Base-by-base conservation (phyloP, 306 rosid species). In the Argentina anserina region DNA sequence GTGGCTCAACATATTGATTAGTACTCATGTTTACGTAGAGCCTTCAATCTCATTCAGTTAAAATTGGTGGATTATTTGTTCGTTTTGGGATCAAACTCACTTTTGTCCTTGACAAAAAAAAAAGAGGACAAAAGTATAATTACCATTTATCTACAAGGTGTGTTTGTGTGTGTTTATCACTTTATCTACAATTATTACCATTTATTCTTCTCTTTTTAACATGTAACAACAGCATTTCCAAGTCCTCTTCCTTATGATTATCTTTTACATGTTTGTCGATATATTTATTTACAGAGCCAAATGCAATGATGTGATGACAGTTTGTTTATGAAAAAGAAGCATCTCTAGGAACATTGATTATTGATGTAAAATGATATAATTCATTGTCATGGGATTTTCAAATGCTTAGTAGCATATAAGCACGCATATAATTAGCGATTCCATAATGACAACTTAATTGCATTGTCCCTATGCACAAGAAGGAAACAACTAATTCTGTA, bases 1-100 rank as follows among this genome's bases (percentile, higher is more conserved):
- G 76, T 59, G 80, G 64, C 42, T 37, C n/a, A 74, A 34, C 70
- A 36, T 73, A 58, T 34, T 18, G 71, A 74, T 64, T 74, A 50
- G 70, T 41, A 23, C 12, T 74, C 40, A 47, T 64, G 53, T 64
- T 74, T 74, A 14, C 39, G 5, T 40, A 25, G 39, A 25, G 20
- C 61, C 1, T 63, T 34, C 20, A 56, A 71, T 71, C 55, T 21
- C 67, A 71, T 71, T 56, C 71, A 7, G 60, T 61, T 43, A 45
- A 41, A 20, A 13, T 5, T 21, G 21, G 28, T 42, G 4, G 15
- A 29, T 26, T 72, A 41, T 20, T 55, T 34, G 11, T 53, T 66
- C 23, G 8, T 0, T 36, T 3, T 26, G 41, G 41, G 20, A 40
- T 55, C 75, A 55, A 9, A 55, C 26, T 53, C 43, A 23, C 67